Percentiles rank a stretch among this genome's conserved stretches.
These are phyloP conservation scores for Boletellus sp. DNA, from an alignment of 768 basidiomycete genomes.

Conservation along the genomic window DNA sequence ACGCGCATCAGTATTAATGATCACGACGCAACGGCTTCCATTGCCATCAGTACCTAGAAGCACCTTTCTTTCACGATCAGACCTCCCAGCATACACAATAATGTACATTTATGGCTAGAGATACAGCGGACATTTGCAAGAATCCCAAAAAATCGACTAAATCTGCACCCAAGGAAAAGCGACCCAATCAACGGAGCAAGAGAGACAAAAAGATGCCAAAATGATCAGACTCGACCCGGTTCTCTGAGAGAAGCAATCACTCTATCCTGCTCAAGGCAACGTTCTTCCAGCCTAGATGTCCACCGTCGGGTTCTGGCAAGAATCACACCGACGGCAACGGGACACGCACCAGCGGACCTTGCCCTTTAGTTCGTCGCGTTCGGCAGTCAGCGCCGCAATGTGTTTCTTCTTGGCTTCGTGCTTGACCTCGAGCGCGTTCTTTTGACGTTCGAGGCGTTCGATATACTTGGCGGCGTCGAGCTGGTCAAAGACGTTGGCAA, in stretches of 20 bases:
- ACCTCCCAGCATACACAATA: neutral
- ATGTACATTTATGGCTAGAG: neutral
- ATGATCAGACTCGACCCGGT: neutral
- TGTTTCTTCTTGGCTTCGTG: conserved; percentile 30
- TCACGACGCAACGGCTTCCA: neutral
- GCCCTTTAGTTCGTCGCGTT: conserved; percentile 1
- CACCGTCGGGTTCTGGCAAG: neutral
- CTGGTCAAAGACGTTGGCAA: conserved; percentile 12
- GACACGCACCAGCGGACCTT: neutral
- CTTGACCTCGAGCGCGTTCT: conserved; percentile 34
- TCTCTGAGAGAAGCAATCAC: neutral
- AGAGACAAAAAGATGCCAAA: neutral
- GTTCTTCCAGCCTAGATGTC: neutral
- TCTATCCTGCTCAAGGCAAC: neutral
- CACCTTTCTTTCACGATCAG: no score
- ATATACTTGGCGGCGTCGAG: conserved; percentile 29
- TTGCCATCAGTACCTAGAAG: neutral
- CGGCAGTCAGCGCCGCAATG: conserved; percentile 10
- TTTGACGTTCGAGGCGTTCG: conserved; percentile 37
- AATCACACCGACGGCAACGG: neutral
- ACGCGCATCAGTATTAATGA: no score
- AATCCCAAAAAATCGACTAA: neutral
- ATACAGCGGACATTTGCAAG: neutral
- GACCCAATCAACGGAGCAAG: neutral
- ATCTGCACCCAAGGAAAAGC: neutral